These are phyloP conservation scores for Peribolospora baueri DNA, from an alignment of 768 basidiomycete genomes.

Conservation along the genomic window DNA sequence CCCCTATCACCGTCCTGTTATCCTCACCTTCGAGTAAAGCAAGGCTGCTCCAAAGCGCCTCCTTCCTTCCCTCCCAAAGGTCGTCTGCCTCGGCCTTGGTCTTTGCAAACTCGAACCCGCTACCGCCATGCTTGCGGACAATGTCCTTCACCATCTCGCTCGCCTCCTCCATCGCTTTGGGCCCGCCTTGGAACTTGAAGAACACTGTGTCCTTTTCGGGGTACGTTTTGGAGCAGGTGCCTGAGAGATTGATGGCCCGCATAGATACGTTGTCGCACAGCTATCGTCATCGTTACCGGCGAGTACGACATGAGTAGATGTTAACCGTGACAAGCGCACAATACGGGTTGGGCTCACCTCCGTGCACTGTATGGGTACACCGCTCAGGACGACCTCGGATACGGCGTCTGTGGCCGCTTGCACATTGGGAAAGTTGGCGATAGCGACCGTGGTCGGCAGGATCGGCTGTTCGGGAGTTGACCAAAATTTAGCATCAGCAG, in stretches of 20 bases:
- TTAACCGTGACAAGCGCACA: no score
- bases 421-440: conserved; percentile 65
- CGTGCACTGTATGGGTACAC: conserved; percentile 54
- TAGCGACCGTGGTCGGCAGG: conserved; percentile 60
- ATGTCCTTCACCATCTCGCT: conserved; percentile 37
- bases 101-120: conserved; percentile 43
- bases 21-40: no score
- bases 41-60: conserved; percentile 36
- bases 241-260: conserved; percentile 8
- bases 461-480: conserved; percentile 23
- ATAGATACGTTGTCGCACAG: not conserved
- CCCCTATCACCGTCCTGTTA: no score
- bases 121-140: conserved; percentile 41
- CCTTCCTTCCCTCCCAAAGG: conserved; percentile 68
- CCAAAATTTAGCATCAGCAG: no score
- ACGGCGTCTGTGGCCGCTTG: conserved; percentile 55
- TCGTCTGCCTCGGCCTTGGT: conserved; percentile 49
- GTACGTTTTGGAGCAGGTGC: conserved; percentile 21
- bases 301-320: no score
- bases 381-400: conserved; percentile 48
- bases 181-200: conserved; percentile 72
- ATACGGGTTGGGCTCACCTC: conserved; percentile 21
- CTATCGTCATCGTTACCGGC: no score
- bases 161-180: conserved; percentile 32
- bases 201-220: conserved; percentile 57